Conservation (phyloP, 1,284 basidiomycete genomes). For the Leucoagaricus sp. region DNA sequence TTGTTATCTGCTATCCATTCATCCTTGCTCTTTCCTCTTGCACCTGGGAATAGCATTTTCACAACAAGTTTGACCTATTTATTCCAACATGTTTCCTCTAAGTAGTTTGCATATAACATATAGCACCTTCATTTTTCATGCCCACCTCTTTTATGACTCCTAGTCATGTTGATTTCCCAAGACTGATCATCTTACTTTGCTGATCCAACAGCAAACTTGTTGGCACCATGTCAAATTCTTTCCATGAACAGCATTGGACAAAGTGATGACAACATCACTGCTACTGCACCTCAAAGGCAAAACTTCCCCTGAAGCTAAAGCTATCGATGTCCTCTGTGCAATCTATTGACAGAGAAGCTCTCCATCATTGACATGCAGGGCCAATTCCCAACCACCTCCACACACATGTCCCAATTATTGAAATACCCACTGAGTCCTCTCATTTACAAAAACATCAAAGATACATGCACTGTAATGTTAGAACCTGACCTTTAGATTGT, state of each 20-base stretch:
- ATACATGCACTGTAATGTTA: conserved; percentile 96
- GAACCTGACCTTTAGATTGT: conserved; percentile 88
- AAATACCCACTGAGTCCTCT: conserved; percentile 98
- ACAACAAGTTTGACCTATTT: no score
- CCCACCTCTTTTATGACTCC: no score
- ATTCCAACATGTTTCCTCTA: no score
- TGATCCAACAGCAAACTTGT: conserved; percentile 77
- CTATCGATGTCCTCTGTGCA: conserved; percentile 91
- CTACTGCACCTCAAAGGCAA: conserved; percentile 85
- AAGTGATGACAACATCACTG: conserved; percentile 91
- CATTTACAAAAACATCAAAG: conserved; percentile 94
- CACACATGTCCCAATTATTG: conserved; percentile 93
- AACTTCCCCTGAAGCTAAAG: conserved; percentile 91
- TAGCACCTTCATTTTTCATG: no score
- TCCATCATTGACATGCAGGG: conserved; percentile 84
- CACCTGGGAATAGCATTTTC: no score
- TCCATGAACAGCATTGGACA: conserved; percentile 62
- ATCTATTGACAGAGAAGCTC: conserved; percentile 97
- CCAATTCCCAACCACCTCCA: conserved; percentile 83
- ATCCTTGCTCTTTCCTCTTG: no score
- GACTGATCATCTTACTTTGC: no score
- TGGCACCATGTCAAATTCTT: conserved; percentile 97
- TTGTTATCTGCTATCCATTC: no score
- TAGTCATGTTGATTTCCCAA: no score
- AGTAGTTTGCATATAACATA: no score